Base-by-base conservation (phyloP, 2,329 filamentous ascomycete genomes). In the Davidsoniella eucalypti region DNA sequence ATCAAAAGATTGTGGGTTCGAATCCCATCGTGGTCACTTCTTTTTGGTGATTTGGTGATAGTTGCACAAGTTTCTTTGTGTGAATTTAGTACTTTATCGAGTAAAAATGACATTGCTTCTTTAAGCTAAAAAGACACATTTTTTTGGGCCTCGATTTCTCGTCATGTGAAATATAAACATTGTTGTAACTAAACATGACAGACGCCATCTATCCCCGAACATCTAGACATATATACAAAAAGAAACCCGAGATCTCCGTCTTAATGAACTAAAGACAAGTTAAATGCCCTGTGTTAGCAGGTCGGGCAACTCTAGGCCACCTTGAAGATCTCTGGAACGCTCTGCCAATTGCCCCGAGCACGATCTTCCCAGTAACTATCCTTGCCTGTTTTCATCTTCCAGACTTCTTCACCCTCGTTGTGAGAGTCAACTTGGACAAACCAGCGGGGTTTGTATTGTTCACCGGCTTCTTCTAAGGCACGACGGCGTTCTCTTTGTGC, bases 361-460 rank as follows among this genome's bases (percentile, higher is more conserved):
- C 90, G 75, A 65, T 86, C 82, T 61, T 94, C 88, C 92, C 92
- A 98, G 65, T 98, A 98, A 7, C 86, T 81, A 16, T 93, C 87
- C 64, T 82, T 87, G 17, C 87, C 87, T 2, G 70, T 70, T 67
- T 81, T 92, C 55, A 94, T 64, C 58, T 78, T 75, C 84, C 84
- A 85, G 9, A 82, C 70, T 60, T 84, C 79, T 60, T 84, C 80
- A 3, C 73, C 75, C 44, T 75, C 72, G 21, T 73, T 70, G 9
- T 45, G 40, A 14, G 47, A 40, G n/a, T 72, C 69, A 7, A 84
- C 78, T 65, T 75, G 81, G 48, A 79, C 75, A 61, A 98, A 98
- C 87, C 90, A 98, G 56, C 76, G 73, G 5, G 92, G 85, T 57
- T 68, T 74, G 72, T 88, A 81, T 52, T 69, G 65, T 58, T 87